Evolutionary conservation across 768 basidiomycete genomes (phyloP), one percentile per base, ranked within the genome.

Genomic region (Naematelia encephala): DNA sequence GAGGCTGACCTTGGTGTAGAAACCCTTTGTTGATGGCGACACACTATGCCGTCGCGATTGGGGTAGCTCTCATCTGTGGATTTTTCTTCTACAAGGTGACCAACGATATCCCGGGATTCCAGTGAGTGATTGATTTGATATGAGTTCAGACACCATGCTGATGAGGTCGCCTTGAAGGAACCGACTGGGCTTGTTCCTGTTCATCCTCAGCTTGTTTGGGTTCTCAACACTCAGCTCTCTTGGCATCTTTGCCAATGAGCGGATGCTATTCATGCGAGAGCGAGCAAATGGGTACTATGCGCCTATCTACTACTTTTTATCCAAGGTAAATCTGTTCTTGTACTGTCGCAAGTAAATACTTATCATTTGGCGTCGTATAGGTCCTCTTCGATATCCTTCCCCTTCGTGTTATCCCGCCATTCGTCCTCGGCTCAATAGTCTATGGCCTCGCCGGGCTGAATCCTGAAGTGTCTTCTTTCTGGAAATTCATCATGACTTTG

Each of bases 261-360:
- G 96, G 45, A 86, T 98, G 58, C 78, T 99, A 50, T 99, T 98
- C 80, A 97, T 97, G 85, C 86, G 96, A n/a, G 96, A 99, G 78
- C 83, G 94, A 63, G 86, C 92, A 1, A 99, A 99, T 67, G 96
- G 96, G 12, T 99, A 99, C 78, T 99, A 99, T 77, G 90, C 91
- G 0, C 88, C 96, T 1, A 87, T 93, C 72, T 93, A 92, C 8
- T 99, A 98, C 81, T 98, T 98, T 77, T 81, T 89, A 1, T 93
- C 94, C 59, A 99, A 99, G 83, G 89, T 83, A 39, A 56, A 22
- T 75, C 59, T 3, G 43, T 8, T 58, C 43, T 51, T 43, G 21
- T 47, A 51, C 27, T 16, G 16, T 39, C 34, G 34, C 34, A 39
- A 39, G 34, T 39, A 8, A 39, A 19, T 42, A 27, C 30, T 26